Evolutionary conservation across 495 filamentous ascomycete species (phyloP).

Genomic region (Xeromyces bisporus): DNA sequence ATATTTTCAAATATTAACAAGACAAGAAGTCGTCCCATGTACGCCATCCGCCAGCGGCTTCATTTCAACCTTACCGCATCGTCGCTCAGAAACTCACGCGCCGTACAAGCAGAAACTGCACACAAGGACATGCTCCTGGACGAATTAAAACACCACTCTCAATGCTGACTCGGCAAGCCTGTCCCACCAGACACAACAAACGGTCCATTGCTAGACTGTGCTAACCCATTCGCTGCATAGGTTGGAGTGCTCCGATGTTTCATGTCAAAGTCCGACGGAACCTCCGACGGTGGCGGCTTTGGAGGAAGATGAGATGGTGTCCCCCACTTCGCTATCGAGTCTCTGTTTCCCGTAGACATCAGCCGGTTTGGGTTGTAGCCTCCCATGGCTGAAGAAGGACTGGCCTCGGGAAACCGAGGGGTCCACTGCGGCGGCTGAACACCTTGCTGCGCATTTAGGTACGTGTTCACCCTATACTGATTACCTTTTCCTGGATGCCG

Average conservation of each 20-base stretch:
- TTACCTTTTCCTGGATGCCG: slow-evolving; percentile 17
- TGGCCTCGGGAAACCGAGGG: slow-evolving; percentile 21
- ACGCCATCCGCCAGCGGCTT: slow-evolving; percentile 1
- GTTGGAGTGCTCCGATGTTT: slow-evolving; percentile 16
- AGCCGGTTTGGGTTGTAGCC: slow-evolving; percentile 8
- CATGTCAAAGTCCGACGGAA: slow-evolving; percentile 27
- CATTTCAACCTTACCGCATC: neutral
- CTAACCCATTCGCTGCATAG: slow-evolving; percentile 10
- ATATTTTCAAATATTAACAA: too few relatives aligned
- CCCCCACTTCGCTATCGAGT: slow-evolving; percentile 38
- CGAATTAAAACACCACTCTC: too few relatives aligned
- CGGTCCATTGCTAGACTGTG: slow-evolving; percentile 19
- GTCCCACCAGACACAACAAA: slow-evolving; percentile 28
- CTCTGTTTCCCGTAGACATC: slow-evolving; percentile 10
- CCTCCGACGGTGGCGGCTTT: slow-evolving; percentile 37
- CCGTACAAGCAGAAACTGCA: slow-evolving; percentile 3
- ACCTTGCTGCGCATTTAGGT: slow-evolving; percentile 11
- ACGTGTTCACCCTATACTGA: slow-evolving; percentile 18
- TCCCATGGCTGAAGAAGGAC: slow-evolving; percentile 3
- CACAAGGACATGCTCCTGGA: too few relatives aligned
- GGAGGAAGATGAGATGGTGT: slow-evolving; percentile 37
- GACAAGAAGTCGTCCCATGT: slow-evolving; percentile 2
- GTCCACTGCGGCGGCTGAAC: slow-evolving; percentile 16
- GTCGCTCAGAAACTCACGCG: slow-evolving; percentile 8
- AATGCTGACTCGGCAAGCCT: slow-evolving; percentile 12